These are phyloP conservation scores for Sambucus nigra DNA, from an alignment of 129 eudicot genomes.

Conservation along the genomic window DNA sequence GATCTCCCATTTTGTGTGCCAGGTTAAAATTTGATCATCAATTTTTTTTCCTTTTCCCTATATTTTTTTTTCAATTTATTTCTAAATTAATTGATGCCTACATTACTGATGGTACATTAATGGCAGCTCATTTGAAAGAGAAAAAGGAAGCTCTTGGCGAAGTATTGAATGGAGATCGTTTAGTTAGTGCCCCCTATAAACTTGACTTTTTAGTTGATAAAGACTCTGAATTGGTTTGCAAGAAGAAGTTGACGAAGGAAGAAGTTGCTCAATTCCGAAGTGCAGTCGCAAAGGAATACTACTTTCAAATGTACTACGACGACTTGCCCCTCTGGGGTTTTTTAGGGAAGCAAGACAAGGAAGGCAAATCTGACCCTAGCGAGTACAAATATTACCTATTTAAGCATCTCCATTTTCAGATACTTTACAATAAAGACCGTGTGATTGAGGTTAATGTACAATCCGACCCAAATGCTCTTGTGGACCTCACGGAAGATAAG, in stretches of 20 bases:
- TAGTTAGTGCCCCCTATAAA: slow-evolving; percentile 76
- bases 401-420: slow-evolving; percentile 71
- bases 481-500: slow-evolving; percentile 70
- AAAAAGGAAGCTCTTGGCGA: slow-evolving; percentile 84
- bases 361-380: slow-evolving; percentile 48
- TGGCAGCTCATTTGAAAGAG: slow-evolving; percentile 50
- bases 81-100: neutral
- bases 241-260: slow-evolving; percentile 40
- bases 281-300: slow-evolving; percentile 73
- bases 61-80: neutral
- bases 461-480: slow-evolving; percentile 73
- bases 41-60: no score
- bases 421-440: slow-evolving; percentile 65
- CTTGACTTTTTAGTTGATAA: slow-evolving; percentile 57
- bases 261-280: slow-evolving; percentile 55
- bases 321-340: slow-evolving; percentile 88
- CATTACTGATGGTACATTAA: neutral
- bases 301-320: slow-evolving; percentile 83
- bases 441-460: slow-evolving; percentile 66
- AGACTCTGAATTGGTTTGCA: slow-evolving; percentile 61
- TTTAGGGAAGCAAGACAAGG: slow-evolving; percentile 68
- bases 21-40: slow-evolving; percentile 28
- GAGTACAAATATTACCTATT: slow-evolving; percentile 62
- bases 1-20: slow-evolving; percentile 71
- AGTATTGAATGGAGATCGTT: slow-evolving; percentile 73